Percentiles rank a stretch among this genome's conserved stretches.
Evolutionary conservation across 2,329 filamentous ascomycete genomes (phyloP).

Genomic region (Plectosphaerella cucumerina): DNA sequence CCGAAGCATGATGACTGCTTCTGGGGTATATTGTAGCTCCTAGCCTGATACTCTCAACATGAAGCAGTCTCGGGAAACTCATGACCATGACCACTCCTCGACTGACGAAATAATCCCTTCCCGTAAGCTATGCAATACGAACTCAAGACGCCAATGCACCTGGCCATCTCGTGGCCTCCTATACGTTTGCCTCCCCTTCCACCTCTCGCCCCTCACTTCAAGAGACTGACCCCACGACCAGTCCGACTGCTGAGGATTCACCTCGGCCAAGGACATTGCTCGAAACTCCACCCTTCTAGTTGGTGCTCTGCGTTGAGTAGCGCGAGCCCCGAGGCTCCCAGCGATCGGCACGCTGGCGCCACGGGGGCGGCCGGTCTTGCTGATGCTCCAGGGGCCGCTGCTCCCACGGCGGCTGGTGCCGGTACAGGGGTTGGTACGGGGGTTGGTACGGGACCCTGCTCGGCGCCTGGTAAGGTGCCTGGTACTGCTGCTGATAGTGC

Average conservation of each 20-base stretch:
- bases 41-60: background rate
- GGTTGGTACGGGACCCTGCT: too few relatives aligned
- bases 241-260: background rate
- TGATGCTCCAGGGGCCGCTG: background rate
- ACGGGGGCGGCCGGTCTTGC: background rate
- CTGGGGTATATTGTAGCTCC: background rate
- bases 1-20: slow-evolving; percentile 26
- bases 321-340: too few relatives aligned
- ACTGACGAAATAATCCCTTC: background rate
- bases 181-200: too few relatives aligned
- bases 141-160: background rate
- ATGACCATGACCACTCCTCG: background rate
- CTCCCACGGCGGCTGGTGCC: too few relatives aligned
- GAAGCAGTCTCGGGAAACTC: background rate
- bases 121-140: background rate
- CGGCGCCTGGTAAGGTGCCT: too few relatives aligned
- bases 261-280: background rate
- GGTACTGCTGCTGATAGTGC: background rate
- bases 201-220: too few relatives aligned
- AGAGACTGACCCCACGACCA: too few relatives aligned
- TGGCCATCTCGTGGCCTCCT: too few relatives aligned
- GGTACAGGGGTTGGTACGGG: background rate
- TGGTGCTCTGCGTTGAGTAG: too few relatives aligned
- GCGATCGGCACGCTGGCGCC: too few relatives aligned
- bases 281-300: background rate